Evolutionary conservation across 768 basidiomycete species (phyloP).

Genomic region (Boletus sp.): DNA sequence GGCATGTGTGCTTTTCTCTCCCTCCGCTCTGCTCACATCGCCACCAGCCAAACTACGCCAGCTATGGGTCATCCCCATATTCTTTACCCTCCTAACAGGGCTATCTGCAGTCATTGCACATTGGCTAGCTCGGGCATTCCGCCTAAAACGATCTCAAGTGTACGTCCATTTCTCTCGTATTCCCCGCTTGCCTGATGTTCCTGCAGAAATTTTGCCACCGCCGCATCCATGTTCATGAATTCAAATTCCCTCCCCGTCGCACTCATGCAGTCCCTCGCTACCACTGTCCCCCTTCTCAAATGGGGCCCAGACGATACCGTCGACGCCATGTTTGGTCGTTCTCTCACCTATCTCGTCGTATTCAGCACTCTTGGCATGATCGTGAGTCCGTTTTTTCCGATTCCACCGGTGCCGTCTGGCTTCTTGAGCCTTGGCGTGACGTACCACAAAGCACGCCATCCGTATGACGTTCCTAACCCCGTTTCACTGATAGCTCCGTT

Average conservation of each 20-base stretch:
- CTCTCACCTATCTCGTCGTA: conserved; percentile 84
- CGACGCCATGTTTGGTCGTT: conserved; percentile 89
- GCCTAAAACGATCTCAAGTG: conserved; percentile 77
- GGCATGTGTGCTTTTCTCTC: conserved; percentile 37
- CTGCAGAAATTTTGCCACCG: conserved; percentile 71
- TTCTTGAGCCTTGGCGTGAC: background rate
- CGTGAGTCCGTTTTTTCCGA: conserved; percentile 44
- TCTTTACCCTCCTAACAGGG: conserved; percentile 75
- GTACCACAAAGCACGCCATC: background rate
- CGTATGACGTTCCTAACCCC: background rate
- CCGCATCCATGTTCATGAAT: conserved; percentile 89
- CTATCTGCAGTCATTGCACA: conserved; percentile 72
- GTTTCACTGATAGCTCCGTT: conserved; percentile 59
- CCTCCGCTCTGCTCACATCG: background rate
- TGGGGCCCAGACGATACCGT: conserved; percentile 81
- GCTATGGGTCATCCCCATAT: conserved; percentile 82
- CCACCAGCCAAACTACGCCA: conserved; percentile 67
- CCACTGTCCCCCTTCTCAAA: conserved; percentile 77
- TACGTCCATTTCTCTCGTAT: conserved; percentile 31
- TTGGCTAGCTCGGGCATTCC: conserved; percentile 56
- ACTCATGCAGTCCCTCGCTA: conserved; percentile 85
- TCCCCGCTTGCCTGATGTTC: background rate
- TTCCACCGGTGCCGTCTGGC: background rate
- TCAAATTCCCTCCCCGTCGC: conserved; percentile 95
- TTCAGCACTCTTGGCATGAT: conserved; percentile 97